Base-by-base conservation (phyloP, 805 yeast genomes). In the Nakazawaea ambrosiae region DNA sequence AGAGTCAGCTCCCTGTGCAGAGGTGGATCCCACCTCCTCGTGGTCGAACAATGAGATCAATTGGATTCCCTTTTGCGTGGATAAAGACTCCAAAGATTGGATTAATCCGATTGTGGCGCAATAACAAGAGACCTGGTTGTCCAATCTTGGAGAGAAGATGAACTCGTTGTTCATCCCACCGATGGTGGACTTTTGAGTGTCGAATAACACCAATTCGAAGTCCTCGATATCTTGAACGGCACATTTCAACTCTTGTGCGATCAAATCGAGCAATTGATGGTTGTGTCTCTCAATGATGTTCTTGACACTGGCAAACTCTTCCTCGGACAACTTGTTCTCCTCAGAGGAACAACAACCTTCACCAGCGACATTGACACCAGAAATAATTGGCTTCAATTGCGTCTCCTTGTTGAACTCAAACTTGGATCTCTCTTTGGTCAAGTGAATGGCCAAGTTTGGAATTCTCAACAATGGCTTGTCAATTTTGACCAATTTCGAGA, bases 1-100 rank as follows among this genome's bases (percentile, higher is more conserved):
- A 2, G 97, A 87, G 52, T 86, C 89, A 1, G 98, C 98, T 46
- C 98, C 98, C 60, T 90, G 97, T 11, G 96, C 95, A 14, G 95
- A 82, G 7, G 78, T 68, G 2, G 97, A 88, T 1, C 98, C 98
- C 47, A 90, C 72, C 58, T 90, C 98, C 60, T 90, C 98, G 58
- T 92, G 97, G 57, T 90, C 98, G 57, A 92, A 90, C 42, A 89
- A 66, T 0, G 96, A 79, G 38, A 88, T 69, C 53, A 89, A 57
- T 52, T 82, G 78, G 29, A 87, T 77, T 31, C 85, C 81, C 2
- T 62, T 45, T 40, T 76, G 81, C 1, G 59, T 48, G 1, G 54
- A 60, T 29, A 81, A 55, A 15, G 54, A 50, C 10, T 61, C 54
- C 2, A 52, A 24, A 0, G 73, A 60, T 40, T 71, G 72, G 28